These are phyloP conservation scores for Gymnopilus dilepis DNA, from an alignment of 768 basidiomycete species.

Conservation along the genomic window DNA sequence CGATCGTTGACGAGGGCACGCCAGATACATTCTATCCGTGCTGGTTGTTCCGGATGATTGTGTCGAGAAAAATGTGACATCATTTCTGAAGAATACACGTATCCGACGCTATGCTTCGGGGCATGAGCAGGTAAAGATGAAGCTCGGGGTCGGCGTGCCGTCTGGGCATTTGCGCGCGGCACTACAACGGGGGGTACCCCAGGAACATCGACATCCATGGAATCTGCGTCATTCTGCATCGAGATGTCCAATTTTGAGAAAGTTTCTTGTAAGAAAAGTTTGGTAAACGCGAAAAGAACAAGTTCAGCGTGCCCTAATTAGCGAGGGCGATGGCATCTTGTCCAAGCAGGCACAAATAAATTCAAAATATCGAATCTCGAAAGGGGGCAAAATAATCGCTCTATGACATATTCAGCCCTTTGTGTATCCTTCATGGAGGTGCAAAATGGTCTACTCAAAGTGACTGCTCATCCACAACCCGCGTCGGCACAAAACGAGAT, in stretches of 20 bases:
- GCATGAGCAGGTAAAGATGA: conserved; percentile 47
- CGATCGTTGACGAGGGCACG: conserved; percentile 62
- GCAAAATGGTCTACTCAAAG: no score
- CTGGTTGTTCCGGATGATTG: conserved; percentile 73
- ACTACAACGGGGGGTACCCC: neutral
- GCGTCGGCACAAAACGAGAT: no score
- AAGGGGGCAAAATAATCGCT: no score
- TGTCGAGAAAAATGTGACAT: conserved; percentile 75
- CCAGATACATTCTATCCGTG: conserved; percentile 83
- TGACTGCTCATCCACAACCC: no score
- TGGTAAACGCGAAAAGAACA: neutral
- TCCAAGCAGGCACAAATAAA: conserved; percentile 5
- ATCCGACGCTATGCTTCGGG: conserved; percentile 66
- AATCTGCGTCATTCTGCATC: neutral
- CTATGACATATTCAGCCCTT: no score
- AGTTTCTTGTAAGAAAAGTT: neutral
- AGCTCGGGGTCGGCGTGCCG: conserved; percentile 42
- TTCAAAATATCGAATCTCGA: no score
- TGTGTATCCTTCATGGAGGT: no score
- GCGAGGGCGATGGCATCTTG: neutral
- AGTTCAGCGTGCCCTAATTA: neutral
- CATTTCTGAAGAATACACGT: conserved; percentile 89
- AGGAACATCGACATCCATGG: conserved; percentile 27
- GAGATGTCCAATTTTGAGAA: neutral
- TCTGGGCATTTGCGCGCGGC: neutral